phyloP scores from a whole-genome alignment of 495 filamentous ascomycete genomes.

The Parathielavia appendiculata region DNA sequence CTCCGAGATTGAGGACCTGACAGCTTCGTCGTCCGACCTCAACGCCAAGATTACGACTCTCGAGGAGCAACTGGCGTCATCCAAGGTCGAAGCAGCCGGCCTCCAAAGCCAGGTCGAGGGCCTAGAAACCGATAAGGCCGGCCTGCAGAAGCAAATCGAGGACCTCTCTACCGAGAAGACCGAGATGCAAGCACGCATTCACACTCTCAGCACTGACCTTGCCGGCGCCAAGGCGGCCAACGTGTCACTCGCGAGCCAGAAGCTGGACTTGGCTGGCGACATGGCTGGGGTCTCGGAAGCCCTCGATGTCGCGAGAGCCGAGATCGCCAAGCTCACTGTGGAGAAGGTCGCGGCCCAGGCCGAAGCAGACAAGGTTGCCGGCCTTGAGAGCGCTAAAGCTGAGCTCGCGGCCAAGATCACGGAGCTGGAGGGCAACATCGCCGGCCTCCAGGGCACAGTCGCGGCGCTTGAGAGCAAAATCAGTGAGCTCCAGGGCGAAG shows the following conservation, averaged over 20 bases:
- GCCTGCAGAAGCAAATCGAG: slow-evolving; percentile 32
- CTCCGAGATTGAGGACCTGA: slow-evolving; percentile 23
- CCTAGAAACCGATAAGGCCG: slow-evolving; percentile 35
- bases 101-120: slow-evolving; percentile 30
- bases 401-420: slow-evolving; percentile 18
- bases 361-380: slow-evolving; percentile 25
- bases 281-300: slow-evolving; percentile 19
- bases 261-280: slow-evolving; percentile 27
- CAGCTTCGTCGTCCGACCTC: slow-evolving; percentile 21
- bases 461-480: slow-evolving; percentile 24
- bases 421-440: slow-evolving; percentile 27
- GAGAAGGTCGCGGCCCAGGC: slow-evolving; percentile 33
- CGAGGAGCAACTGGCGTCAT: slow-evolving; percentile 23
- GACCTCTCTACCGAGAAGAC: slow-evolving; percentile 21
- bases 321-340: slow-evolving; percentile 24
- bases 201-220: slow-evolving; percentile 30
- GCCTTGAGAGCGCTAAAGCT: slow-evolving; percentile 28
- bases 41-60: slow-evolving; percentile 19
- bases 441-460: slow-evolving; percentile 24
- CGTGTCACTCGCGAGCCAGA: slow-evolving; percentile 30
- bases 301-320: slow-evolving; percentile 25
- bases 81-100: slow-evolving; percentile 18
- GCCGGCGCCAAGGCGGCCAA: slow-evolving; percentile 31
- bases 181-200: slow-evolving; percentile 22
- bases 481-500: slow-evolving; percentile 25